Base-by-base conservation (phyloP, 1,284 basidiomycete species). In the Leccinum pachyderme region DNA sequence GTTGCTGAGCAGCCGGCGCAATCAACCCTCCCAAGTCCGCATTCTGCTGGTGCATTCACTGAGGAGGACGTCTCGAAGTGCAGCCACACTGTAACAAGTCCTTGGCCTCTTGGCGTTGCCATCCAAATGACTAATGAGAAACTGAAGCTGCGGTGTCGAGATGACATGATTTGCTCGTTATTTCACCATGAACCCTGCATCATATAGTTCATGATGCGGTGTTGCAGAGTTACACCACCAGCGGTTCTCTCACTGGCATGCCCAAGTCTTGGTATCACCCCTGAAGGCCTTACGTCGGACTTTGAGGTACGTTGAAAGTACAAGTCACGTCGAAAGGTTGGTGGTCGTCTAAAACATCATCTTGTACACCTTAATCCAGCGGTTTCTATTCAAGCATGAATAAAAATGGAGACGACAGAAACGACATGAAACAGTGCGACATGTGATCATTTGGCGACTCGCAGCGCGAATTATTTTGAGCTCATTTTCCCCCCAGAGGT, bases 381-480 rank as follows among this genome's bases (percentile, higher is more conserved):
- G 12, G 6, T 15, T 1, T 27, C 28, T 29, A 41, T 27, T 7
- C 33, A n/a, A 50, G 11, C 18, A 18, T 18, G 18, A 18, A 18
- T 39, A 6, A 33, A 15, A 50, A 60, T 49, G 46, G 52, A 46
- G 49, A 52, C 31, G 25, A 49, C 3, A 8, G 37, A 25, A 31
- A 54, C 53, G 13, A 7, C 43, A 25, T 49, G 45, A 55, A 63
- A 63, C 11, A 9, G 22, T 18, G 15, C 11, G 28, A 25, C n/a
- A 35, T 22, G 24, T n/a, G 7, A 6, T 12, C 24, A 39, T 5
- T 28, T 9, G 6, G 27, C 15, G 9, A 15, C 15, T 18, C 33
- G 33, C 31, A 45, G 33, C 7, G 25, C 5, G 7, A 44, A n/a
- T 8, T 3, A 32, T 44, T 49, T 55, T 39, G 7, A 25, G n/a